Percentiles rank a stretch among this genome's conserved stretches.
These are phyloP conservation scores for Colletotrichum plurivorum DNA, from an alignment of 2,329 filamentous ascomycete species.

Conservation along the genomic window DNA sequence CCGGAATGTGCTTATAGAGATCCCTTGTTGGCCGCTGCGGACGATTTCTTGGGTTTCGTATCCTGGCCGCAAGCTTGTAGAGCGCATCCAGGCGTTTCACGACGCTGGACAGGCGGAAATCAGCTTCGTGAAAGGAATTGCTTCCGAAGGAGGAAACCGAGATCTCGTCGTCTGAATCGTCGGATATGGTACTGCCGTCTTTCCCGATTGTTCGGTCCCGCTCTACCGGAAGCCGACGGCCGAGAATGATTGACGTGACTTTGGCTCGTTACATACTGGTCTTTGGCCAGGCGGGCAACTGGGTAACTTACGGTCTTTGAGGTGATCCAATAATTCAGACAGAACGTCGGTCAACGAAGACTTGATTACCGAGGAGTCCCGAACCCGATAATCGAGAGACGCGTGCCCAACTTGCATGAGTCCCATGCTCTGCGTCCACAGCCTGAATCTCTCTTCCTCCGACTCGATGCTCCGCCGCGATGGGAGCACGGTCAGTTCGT, in stretches of 20 bases:
- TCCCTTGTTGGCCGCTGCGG: neutral
- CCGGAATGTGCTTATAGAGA: neutral
- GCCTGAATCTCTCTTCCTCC: neutral
- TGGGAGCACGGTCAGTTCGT: neutral
- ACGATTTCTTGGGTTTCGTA: neutral
- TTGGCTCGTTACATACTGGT: neutral
- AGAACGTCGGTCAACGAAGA: neutral
- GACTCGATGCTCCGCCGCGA: neutral
- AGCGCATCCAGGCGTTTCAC: neutral
- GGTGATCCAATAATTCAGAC: neutral
- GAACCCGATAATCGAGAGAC: neutral
- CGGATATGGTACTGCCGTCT: neutral
- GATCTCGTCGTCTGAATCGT: no score
- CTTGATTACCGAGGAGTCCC: neutral
- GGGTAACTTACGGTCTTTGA: neutral
- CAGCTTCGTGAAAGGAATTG: neutral
- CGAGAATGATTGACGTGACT: neutral
- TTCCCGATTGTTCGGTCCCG: neutral
- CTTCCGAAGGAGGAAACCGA: no score
- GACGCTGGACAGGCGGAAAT: neutral
- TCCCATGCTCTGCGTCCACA: neutral
- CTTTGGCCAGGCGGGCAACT: neutral
- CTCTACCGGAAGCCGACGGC: neutral
- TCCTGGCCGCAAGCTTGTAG: neutral
- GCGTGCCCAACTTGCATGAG: neutral